A percentile compares a stretch with the other conserved stretches of the same genome.
Evolutionary conservation across 2,329 filamentous ascomycete genomes (phyloP).

Genomic region (Claviceps sorghi): DNA sequence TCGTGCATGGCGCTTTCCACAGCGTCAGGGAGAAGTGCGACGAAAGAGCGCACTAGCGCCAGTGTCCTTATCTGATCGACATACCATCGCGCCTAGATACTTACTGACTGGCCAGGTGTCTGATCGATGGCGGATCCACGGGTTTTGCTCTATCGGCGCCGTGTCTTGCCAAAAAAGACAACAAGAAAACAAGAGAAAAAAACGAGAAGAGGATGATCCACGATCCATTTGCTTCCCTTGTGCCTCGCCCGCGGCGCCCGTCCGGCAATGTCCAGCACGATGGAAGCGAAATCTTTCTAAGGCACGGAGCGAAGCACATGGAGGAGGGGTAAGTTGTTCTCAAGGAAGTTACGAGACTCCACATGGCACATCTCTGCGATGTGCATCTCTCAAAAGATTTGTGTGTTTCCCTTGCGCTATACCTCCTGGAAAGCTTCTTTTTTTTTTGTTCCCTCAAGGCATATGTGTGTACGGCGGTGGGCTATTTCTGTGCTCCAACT

Average conservation of each 20-base stretch:
- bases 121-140: neutral
- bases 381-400: neutral
- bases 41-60: neutral
- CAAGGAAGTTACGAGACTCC: neutral
- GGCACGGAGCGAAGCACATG: neutral
- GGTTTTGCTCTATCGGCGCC: neutral
- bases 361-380: neutral
- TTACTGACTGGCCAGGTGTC: neutral
- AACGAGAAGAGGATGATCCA: neutral
- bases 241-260: neutral
- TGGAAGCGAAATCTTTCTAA: neutral
- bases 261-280: neutral
- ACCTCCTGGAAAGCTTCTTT: neutral
- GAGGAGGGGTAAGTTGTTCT: neutral
- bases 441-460: slow-evolving; percentile 17
- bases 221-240: neutral
- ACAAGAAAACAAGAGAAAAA: no score
- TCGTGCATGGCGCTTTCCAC: neutral
- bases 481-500: slow-evolving; percentile 34
- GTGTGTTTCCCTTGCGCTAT: neutral
- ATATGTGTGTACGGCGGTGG: slow-evolving; percentile 47
- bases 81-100: neutral
- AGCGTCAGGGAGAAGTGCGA: neutral
- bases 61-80: neutral
- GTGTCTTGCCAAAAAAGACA: neutral